These are phyloP conservation scores for Bidens hawaiensis DNA, from an alignment of 140 eudicot genomes.

Conservation along the genomic window DNA sequence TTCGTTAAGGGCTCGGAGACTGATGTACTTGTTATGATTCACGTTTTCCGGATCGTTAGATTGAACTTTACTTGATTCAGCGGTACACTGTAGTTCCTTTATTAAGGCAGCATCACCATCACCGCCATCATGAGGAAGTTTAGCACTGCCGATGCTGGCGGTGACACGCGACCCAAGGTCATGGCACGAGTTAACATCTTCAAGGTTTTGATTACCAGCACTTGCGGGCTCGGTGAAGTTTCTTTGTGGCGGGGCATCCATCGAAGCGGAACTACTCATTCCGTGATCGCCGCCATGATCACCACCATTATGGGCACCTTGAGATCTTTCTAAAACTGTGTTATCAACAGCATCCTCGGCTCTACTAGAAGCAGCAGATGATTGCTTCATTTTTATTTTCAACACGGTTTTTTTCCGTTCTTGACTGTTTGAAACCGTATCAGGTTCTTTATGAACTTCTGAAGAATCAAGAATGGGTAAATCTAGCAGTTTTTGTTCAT, in stretches of 20 bases:
- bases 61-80: slow-evolving; percentile 78
- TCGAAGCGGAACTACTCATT: slow-evolving; percentile 79
- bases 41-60: slow-evolving; percentile 30
- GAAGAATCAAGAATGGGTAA: slow-evolving; percentile 27
- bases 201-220: slow-evolving; percentile 52
- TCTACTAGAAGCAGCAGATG: slow-evolving; percentile 65
- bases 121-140: slow-evolving; percentile 42
- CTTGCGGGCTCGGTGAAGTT: slow-evolving; percentile 39
- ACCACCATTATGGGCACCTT: slow-evolving; percentile 44
- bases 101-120: slow-evolving; percentile 32
- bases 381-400: slow-evolving; percentile 65
- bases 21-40: slow-evolving; percentile 24
- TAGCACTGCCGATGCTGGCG: slow-evolving; percentile 92
- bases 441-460: slow-evolving; percentile 43
- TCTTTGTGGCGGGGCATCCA: slow-evolving; percentile 66
- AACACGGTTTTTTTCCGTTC: slow-evolving; percentile 59
- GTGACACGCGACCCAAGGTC: slow-evolving; percentile 92
- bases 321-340: slow-evolving; percentile 39
- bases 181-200: slow-evolving; percentile 82
- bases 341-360: slow-evolving; percentile 52
- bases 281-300: slow-evolving; percentile 70
- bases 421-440: slow-evolving; percentile 52
- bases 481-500: slow-evolving; percentile 22
- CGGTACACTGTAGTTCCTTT: slow-evolving; percentile 88
- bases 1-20: slow-evolving; percentile 32